Conservation (phyloP, 257 asterid genomes). For the Plectranthus barbatus region DNA sequence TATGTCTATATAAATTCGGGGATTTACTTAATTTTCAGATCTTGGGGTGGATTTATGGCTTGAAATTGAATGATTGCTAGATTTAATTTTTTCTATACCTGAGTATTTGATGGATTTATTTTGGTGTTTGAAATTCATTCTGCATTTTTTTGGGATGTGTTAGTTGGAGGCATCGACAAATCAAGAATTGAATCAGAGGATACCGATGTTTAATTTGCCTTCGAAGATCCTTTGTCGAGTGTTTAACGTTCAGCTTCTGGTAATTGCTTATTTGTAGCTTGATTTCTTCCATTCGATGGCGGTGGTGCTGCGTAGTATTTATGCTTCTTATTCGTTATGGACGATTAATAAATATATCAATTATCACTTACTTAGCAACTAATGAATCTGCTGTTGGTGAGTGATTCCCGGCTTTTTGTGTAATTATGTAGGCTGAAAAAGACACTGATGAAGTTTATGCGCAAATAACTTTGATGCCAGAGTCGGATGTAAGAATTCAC, state of each 20-base stretch:
- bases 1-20: background rate
- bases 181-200: conserved; percentile 70
- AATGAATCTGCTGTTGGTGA: background rate
- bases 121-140: conserved; percentile 14
- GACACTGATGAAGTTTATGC: conserved; percentile 92
- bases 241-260: conserved; percentile 56
- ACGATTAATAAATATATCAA: background rate
- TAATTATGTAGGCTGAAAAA: conserved; percentile 58
- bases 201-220: conserved; percentile 65
- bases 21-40: conserved; percentile 13
- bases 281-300: background rate
- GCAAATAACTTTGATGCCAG: conserved; percentile 77
- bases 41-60: conserved; percentile 14
- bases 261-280: conserved; percentile 16
- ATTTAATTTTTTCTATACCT: background rate
- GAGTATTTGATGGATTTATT: conserved; percentile 3
- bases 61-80: conserved; percentile 7
- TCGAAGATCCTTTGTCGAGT: conserved; percentile 81
- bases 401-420: conserved; percentile 10
- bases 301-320: background rate
- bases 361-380: background rate
- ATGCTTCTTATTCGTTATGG: background rate
- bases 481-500: conserved; percentile 46
- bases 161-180: conserved; percentile 96
- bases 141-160: conserved; percentile 19